A percentile compares a stretch with the other conserved stretches of the same genome.
Conservation (phyloP, 768 basidiomycete genomes). For the Russula vinacea region DNA sequence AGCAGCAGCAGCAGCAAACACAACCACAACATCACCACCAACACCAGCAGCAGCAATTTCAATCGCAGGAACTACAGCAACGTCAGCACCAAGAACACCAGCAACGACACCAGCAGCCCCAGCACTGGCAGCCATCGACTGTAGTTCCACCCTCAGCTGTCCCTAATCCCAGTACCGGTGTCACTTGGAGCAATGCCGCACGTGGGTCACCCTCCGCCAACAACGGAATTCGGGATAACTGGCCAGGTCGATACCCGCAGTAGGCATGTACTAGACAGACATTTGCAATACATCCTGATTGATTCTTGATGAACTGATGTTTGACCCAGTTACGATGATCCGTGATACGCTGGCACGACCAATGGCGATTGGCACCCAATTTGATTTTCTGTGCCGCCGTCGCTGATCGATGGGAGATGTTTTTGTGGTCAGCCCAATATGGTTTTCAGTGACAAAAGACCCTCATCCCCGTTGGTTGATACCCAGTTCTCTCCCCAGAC, state of each 20-base stretch:
- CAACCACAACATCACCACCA: no score
- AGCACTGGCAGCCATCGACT: background rate
- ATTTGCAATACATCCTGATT: slow-evolving; percentile 13
- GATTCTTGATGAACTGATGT: background rate
- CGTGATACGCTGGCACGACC: no score
- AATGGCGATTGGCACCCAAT: no score
- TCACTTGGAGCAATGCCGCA: slow-evolving; percentile 10
- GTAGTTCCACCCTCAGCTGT: background rate
- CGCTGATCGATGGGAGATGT: no score
- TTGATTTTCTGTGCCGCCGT: no score
- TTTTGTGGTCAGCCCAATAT: no score
- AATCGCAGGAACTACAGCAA: background rate
- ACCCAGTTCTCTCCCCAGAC: background rate
- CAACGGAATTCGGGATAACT: background rate
- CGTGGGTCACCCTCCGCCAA: background rate
- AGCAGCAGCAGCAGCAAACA: background rate
- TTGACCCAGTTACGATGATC: no score
- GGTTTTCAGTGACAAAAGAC: no score
- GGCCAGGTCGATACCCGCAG: background rate
- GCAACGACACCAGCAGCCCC: background rate
- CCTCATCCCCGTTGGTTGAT: no score
- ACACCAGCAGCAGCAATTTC: background rate
- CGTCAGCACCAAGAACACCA: background rate
- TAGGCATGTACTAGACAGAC: slow-evolving; percentile 21
- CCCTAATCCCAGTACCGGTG: background rate